phyloP scores from a whole-genome alignment of 139 green algal genomes.

The Spirogloea muscicola region DNA sequence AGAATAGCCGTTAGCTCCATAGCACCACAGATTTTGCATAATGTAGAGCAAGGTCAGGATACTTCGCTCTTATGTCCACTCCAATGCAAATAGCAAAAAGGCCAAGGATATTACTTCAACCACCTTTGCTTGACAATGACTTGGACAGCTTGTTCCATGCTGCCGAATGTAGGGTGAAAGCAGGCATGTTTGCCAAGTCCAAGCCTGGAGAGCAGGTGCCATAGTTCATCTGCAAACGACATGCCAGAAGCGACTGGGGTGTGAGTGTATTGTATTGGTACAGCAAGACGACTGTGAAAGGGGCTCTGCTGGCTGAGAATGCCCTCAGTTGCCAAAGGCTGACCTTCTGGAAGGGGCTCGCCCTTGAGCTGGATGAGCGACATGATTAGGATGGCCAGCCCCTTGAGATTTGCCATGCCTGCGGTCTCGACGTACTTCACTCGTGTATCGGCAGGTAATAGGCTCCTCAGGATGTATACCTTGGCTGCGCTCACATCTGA shows the following conservation, averaged over 20 bases:
- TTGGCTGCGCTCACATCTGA: too few species aligned
- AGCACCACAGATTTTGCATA: too few species aligned
- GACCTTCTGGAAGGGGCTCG: conserved; percentile 24
- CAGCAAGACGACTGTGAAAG: too few species aligned
- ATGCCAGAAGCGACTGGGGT: too few species aligned
- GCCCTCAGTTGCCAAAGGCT: too few species aligned
- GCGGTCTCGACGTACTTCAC: conserved; percentile 28
- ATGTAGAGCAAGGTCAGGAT: too few species aligned
- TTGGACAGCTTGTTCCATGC: conserved; percentile 13
- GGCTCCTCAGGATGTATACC: conserved; percentile 29
- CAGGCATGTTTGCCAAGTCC: conserved; percentile 18
- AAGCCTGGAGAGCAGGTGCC: conserved; percentile 11
- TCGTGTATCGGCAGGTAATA: conserved; percentile 21
- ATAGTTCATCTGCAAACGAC: conserved; percentile 8
- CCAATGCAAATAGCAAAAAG: too few species aligned
- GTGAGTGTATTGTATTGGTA: too few species aligned
- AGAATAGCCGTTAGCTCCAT: too few species aligned
- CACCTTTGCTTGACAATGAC: conserved; percentile 31
- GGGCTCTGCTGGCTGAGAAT: too few species aligned
- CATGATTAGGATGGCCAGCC: conserved; percentile 16
- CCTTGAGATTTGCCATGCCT: background rate
- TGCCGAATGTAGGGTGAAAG: conserved; percentile 30
- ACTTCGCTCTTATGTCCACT: too few species aligned
- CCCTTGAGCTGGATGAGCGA: conserved; percentile 14
- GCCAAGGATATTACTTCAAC: too few species aligned